A percentile compares a stretch with the other conserved stretches of the same genome.
Evolutionary conservation across 2,329 filamentous ascomycete genomes (phyloP).

Genomic region (Sporothrix schenckii): DNA sequence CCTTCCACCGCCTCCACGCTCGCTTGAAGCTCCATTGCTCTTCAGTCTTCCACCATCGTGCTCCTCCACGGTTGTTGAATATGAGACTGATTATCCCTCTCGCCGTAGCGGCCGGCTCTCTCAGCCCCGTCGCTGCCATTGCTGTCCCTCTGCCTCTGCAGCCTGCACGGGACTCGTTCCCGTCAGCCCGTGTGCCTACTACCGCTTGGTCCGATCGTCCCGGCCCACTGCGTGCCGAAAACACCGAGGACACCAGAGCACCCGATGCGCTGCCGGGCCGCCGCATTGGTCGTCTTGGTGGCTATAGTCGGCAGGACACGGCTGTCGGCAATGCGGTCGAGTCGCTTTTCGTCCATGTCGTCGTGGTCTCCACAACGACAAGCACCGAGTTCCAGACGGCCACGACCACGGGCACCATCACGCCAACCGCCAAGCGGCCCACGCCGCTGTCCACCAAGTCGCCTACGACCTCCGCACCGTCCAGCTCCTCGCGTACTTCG

Average conservation of each 20-base stretch:
- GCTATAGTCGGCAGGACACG: neutral
- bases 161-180: neutral
- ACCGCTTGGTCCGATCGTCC: neutral
- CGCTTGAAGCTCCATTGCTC: constrained; percentile 28
- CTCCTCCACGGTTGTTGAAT: neutral
- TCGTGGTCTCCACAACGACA: neutral
- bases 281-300: constrained; percentile 10
- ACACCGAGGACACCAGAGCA: neutral
- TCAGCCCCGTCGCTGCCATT: constrained; percentile 13
- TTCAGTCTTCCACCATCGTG: neutral
- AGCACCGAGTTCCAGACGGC: constrained; percentile 18
- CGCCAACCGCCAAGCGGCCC: neutral
- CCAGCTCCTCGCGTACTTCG: neutral
- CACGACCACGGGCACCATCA: constrained; percentile 10
- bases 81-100: neutral
- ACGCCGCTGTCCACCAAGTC: neutral
- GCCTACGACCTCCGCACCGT: neutral
- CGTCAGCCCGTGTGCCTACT: neutral
- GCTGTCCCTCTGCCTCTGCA: neutral
- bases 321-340: neutral
- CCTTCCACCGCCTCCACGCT: constrained; percentile 7
- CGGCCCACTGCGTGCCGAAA: neutral
- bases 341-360: neutral
- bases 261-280: neutral
- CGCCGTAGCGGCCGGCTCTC: neutral